Conservation (phyloP, 2,329 filamentous ascomycete species). For the Escovopsis sp. region DNA sequence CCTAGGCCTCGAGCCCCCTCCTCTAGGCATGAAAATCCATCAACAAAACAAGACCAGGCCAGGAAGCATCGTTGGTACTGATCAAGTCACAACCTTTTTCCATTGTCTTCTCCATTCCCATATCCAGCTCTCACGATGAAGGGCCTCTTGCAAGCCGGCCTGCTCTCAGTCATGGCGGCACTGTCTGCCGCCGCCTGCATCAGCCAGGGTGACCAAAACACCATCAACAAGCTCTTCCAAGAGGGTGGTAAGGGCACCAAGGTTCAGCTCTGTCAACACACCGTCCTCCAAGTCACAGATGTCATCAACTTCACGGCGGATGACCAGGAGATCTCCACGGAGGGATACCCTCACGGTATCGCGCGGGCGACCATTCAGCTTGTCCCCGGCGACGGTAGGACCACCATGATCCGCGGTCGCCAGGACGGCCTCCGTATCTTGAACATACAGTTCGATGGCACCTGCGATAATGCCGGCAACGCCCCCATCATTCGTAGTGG, state of each 20-base stretch:
- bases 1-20: no score
- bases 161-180: constrained; percentile 1
- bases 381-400: constrained; percentile 8
- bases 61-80: no score
- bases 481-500: constrained; percentile 6
- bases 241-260: constrained; percentile 8
- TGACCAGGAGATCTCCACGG: constrained; percentile 12
- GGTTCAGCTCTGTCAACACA: constrained; percentile 9
- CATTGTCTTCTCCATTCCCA: no score
- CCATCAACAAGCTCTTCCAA: constrained; percentile 8
- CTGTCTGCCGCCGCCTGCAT: constrained; percentile 7
- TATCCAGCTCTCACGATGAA: constrained; percentile 1
- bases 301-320: constrained; percentile 10
- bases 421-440: constrained; percentile 9
- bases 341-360: constrained; percentile 11
- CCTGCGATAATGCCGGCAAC: constrained; percentile 9
- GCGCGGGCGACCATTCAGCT: constrained; percentile 11
- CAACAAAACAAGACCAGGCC: no score
- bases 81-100: no score
- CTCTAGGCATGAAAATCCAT: no score
- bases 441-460: constrained; percentile 13
- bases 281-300: constrained; percentile 7
- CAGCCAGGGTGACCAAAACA: constrained; percentile 8
- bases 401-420: constrained; percentile 9
- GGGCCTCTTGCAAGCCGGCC: neutral